phyloP scores from a whole-genome alignment of 176 grass and related monocot genomes.

The Rhynchospora tenuis region DNA sequence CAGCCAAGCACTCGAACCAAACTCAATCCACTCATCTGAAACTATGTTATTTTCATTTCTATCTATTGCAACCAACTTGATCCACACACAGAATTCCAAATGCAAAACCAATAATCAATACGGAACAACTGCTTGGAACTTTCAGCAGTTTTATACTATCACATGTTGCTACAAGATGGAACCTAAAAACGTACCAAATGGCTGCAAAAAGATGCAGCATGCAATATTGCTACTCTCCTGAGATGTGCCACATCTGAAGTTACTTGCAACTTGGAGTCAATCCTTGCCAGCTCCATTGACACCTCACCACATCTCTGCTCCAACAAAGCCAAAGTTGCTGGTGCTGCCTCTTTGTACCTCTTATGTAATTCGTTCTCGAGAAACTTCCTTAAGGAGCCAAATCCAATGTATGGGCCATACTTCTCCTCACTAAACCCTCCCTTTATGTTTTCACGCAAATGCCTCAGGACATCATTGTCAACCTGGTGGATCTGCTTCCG shows the following conservation, averaged over 20 bases:
- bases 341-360: slow-evolving; percentile 93
- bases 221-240: slow-evolving; percentile 77
- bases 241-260: slow-evolving; percentile 87
- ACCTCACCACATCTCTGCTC: slow-evolving; percentile 86
- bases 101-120: not conserved
- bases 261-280: slow-evolving; percentile 78
- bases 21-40: not conserved
- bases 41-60: not conserved
- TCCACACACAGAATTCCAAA: not conserved
- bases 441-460: slow-evolving; percentile 73
- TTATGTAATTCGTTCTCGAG: slow-evolving; percentile 89
- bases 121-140: not conserved
- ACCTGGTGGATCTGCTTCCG: slow-evolving; percentile 84
- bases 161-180: not conserved
- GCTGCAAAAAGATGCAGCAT: slow-evolving; percentile 78
- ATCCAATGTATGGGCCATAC: slow-evolving; percentile 67
- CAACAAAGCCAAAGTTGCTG: slow-evolving; percentile 79
- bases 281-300: slow-evolving; percentile 50
- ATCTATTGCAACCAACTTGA: not conserved
- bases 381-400: slow-evolving; percentile 67
- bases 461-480: slow-evolving; percentile 56
- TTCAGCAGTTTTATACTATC: not conserved
- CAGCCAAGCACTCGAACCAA: not conserved
- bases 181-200: slow-evolving; percentile 56
- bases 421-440: slow-evolving; percentile 96